phyloP scores from a whole-genome alignment of 2,329 filamentous ascomycete genomes.

The Diaporthe caulivora region DNA sequence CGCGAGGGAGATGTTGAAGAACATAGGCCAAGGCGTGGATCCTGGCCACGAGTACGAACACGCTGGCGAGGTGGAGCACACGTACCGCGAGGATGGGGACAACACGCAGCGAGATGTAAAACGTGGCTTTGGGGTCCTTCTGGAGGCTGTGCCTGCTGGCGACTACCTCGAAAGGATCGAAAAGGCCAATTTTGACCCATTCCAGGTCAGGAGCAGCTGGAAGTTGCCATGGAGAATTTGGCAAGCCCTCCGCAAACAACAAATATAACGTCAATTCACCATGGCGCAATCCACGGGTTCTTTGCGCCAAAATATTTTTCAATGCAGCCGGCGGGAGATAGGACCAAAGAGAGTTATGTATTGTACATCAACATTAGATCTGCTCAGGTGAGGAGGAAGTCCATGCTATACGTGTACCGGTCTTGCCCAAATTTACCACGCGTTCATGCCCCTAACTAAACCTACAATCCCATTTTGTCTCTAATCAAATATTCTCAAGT shows the following conservation, averaged over 20 bases:
- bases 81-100: conserved; percentile 56
- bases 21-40: conserved; percentile 78
- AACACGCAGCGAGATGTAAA: conserved; percentile 59
- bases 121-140: conserved; percentile 80
- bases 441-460: neutral
- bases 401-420: neutral
- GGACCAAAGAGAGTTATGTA: no score
- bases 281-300: neutral
- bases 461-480: no score
- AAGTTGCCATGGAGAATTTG: conserved; percentile 84
- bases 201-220: conserved; percentile 78
- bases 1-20: conserved; percentile 89
- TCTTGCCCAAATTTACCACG: neutral
- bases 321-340: neutral
- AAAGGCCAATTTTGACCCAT: conserved; percentile 86
- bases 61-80: conserved; percentile 78
- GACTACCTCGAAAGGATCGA: conserved; percentile 85
- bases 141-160: conserved; percentile 82
- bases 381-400: neutral
- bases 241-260: conserved; percentile 62
- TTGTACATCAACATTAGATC: no score
- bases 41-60: conserved; percentile 93
- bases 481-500: neutral
- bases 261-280: conserved; percentile 52
- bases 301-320: neutral